A percentile compares a stretch with the other conserved stretches of the same genome.
Evolutionary conservation across 228 moss, liverwort and hornwort genomes (phyloP).

Genomic region (Sphagnum fallax): DNA sequence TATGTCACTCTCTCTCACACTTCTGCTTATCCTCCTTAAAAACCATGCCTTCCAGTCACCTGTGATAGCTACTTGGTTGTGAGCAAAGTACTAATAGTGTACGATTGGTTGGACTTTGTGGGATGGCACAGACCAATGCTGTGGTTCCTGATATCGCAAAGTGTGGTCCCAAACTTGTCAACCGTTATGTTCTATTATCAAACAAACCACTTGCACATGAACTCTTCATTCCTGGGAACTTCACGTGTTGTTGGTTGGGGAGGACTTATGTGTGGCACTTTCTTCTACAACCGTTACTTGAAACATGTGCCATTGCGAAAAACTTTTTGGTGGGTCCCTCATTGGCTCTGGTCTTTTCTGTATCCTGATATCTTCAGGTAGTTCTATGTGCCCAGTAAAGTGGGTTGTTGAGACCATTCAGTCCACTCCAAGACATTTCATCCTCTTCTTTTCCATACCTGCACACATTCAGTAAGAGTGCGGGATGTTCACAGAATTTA

Average conservation of each 20-base stretch:
- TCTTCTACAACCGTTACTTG: conserved; percentile 26
- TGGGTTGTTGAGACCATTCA: too few relatives aligned
- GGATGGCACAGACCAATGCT: conserved; percentile 7
- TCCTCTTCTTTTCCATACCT: too few relatives aligned
- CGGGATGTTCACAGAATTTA: too few relatives aligned
- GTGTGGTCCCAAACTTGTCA: conserved; percentile 15
- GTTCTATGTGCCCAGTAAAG: too few relatives aligned
- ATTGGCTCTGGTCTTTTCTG: too few relatives aligned
- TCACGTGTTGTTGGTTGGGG: conserved; percentile 21
- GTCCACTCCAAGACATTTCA: too few relatives aligned
- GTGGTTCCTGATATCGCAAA: conserved; percentile 24
- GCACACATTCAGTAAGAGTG: too few relatives aligned
- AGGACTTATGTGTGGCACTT: conserved; percentile 19
- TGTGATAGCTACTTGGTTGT: too few relatives aligned
- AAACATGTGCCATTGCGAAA: conserved; percentile 12
- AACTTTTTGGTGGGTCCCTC: conserved; percentile 7
- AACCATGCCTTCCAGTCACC: not conserved
- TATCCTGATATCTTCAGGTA: too few relatives aligned
- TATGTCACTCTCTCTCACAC: conserved; percentile 6
- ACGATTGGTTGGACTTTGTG: not conserved
- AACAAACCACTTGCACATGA: conserved; percentile 7
- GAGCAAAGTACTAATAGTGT: too few relatives aligned
- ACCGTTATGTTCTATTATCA: conserved; percentile 12
- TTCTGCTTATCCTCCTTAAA: not conserved
- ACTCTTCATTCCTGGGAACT: conserved; percentile 8